A percentile compares a stretch with the other conserved stretches of the same genome.
Evolutionary conservation across 257 asterid genomes (phyloP).

Genomic region (Solanum boliviense): DNA sequence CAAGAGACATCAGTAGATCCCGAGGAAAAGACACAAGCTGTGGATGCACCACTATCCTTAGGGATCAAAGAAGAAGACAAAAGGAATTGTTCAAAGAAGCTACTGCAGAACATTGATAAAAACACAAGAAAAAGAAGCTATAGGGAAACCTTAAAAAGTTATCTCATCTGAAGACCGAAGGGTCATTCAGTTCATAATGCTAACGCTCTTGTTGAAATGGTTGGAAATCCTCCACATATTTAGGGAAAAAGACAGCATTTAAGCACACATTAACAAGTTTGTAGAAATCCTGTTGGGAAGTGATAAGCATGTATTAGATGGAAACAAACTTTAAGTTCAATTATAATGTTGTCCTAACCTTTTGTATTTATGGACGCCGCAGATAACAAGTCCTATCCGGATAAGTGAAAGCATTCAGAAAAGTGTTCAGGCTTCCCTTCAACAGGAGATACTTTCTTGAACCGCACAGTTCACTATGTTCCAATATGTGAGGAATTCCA

Average conservation of each 20-base stretch:
- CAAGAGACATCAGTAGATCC: neutral
- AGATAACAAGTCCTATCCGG: slow-evolving; percentile 97
- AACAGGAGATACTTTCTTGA: slow-evolving; percentile 82
- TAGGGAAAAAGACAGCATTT: slow-evolving; percentile 92
- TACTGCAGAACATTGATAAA: neutral
- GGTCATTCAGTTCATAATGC: slow-evolving; percentile 94
- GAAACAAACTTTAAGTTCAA: neutral
- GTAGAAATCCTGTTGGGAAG: slow-evolving; percentile 69
- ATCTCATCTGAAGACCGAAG: slow-evolving; percentile 82
- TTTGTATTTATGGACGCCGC: slow-evolving; percentile 89
- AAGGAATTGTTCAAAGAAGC: neutral
- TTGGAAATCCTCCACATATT: slow-evolving; percentile 81
- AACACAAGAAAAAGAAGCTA: neutral
- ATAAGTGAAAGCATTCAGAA: slow-evolving; percentile 91
- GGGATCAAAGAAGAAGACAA: neutral
- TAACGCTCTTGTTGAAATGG: slow-evolving; percentile 97
- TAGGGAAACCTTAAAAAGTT: slow-evolving; percentile 64
- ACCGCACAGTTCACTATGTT: slow-evolving; percentile 93
- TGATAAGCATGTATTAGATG: slow-evolving; percentile 2
- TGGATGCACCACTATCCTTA: neutral
- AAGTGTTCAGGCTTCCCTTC: slow-evolving; percentile 90
- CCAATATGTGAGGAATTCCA: slow-evolving; percentile 95
- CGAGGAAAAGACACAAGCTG: neutral
- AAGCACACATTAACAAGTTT: slow-evolving; percentile 95
- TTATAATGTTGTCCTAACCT: slow-evolving; percentile 22